Evolutionary conservation across 495 filamentous ascomycete species (phyloP), one percentile per base, ranked within the genome.

Genomic region (Penicillium argentinense): DNA sequence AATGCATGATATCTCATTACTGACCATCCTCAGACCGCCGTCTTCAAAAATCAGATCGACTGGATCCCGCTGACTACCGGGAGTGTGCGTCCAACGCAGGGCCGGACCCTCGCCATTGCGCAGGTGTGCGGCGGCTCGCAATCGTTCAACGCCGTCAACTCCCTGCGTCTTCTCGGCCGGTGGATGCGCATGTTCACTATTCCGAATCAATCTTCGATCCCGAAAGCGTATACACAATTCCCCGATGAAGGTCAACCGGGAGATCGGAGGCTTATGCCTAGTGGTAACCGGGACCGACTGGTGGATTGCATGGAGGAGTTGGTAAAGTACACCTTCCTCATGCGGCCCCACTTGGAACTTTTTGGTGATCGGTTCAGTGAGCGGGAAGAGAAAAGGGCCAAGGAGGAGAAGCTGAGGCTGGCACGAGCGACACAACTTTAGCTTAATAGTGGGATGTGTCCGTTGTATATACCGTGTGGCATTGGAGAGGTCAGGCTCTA

Each of bases 161-260:
- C 78, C 9, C 64, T 89, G 37, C 76, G 85, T 2, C 78, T 88
- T 22, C 69, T 89, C 0, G 85, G 85, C 5, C 75, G 85, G 8
- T 88, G 84, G 85, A 89, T 89, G 85, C 74, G 85, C 23, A 89
- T 88, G 85, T 88, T 86, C 51, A 75, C 74, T 2, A 86, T 88
- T 33, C 79, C 81, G 2, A 89, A 89, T 53, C 84, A 89, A 63
- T 81, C 75, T 11, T 81, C 76, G 0, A 71, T 89, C 4, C 85
- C 85, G 0, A 73, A 66, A 47, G 85, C 84, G 2, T 88, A 80
- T 52, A 86, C 76, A 11, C 77, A 83, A 24, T 88, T 87, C 47
- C 75, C 75, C 0, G 76, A 78, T 38, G 76, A 73, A 25, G 72
- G 69, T 14, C 62, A 71, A 27, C 75, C 74, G n/a, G 77, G 66